These are phyloP conservation scores for Aspergillus hortae DNA, from an alignment of 2,329 filamentous ascomycete genomes.

Conservation along the genomic window DNA sequence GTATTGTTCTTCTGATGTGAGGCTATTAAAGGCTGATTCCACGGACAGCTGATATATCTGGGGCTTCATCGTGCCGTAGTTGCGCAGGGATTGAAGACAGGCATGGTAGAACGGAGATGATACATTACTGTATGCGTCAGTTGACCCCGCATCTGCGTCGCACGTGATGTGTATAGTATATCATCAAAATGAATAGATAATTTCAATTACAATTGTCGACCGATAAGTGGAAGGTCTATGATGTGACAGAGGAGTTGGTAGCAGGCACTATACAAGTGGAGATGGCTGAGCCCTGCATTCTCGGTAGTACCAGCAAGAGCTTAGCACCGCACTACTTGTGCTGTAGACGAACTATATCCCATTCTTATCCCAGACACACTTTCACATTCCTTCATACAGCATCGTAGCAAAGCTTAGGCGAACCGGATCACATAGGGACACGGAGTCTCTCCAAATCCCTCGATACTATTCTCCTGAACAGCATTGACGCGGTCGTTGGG, in stretches of 20 bases:
- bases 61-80: slow-evolving; percentile 2
- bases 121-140: background rate
- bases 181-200: no score
- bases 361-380: no score
- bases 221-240: no score
- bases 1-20: slow-evolving; percentile 14
- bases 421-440: slow-evolving; percentile 23
- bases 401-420: background rate
- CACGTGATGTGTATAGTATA: background rate
- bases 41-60: slow-evolving; percentile 14
- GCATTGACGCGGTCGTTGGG: slow-evolving; percentile 23
- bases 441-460: slow-evolving; percentile 16
- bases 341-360: no score
- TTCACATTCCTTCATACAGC: no score
- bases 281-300: no score
- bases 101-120: no score
- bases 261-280: no score
- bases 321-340: no score
- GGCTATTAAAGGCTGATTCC: slow-evolving; percentile 11
- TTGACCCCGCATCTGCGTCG: background rate
- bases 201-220: no score
- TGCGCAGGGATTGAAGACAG: background rate
- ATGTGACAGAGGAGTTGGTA: no score
- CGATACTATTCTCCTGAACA: slow-evolving; percentile 22
- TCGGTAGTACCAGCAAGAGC: no score